phyloP scores from a whole-genome alignment of 768 basidiomycete species.

The Naganishia kalamii region DNA sequence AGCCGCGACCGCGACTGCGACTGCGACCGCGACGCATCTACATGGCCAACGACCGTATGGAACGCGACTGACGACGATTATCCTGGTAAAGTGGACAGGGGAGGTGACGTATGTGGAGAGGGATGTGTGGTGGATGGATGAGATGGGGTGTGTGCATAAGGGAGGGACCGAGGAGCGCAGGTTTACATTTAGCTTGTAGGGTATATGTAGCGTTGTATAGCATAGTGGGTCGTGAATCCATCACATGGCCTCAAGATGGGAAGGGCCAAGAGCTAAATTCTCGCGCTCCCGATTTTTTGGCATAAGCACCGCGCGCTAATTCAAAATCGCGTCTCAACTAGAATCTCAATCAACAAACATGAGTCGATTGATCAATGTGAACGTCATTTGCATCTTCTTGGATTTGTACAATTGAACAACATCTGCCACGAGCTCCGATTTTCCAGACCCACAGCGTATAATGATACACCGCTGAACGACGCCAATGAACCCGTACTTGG shows the following conservation, averaged over 20 bases:
- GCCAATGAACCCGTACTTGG: conserved; percentile 20
- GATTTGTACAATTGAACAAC: too few relatives aligned
- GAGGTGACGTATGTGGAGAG: conserved; percentile 39
- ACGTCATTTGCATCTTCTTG: too few relatives aligned
- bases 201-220: conserved; percentile 22
- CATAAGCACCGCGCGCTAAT: too few relatives aligned
- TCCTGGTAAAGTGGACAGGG: conserved; percentile 37
- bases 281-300: too few relatives aligned
- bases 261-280: too few relatives aligned
- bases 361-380: too few relatives aligned
- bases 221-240: background rate
- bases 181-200: conserved; percentile 1
- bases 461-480: background rate
- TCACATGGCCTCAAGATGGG: too few relatives aligned
- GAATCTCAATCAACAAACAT: too few relatives aligned
- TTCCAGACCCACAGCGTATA: background rate
- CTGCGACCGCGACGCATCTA: background rate
- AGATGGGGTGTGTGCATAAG: conserved; percentile 21
- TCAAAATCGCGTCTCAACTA: too few relatives aligned
- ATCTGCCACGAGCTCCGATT: too few relatives aligned
- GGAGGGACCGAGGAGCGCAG: conserved; percentile 24
- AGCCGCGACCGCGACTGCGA: background rate
- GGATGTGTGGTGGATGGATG: conserved; percentile 31
- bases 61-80: conserved; percentile 39
- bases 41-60: conserved; percentile 34